Percentiles rank a stretch among this genome's conserved stretches.
phyloP scores from a whole-genome alignment of 306 rosid species.

The Calophaca sinica region DNA sequence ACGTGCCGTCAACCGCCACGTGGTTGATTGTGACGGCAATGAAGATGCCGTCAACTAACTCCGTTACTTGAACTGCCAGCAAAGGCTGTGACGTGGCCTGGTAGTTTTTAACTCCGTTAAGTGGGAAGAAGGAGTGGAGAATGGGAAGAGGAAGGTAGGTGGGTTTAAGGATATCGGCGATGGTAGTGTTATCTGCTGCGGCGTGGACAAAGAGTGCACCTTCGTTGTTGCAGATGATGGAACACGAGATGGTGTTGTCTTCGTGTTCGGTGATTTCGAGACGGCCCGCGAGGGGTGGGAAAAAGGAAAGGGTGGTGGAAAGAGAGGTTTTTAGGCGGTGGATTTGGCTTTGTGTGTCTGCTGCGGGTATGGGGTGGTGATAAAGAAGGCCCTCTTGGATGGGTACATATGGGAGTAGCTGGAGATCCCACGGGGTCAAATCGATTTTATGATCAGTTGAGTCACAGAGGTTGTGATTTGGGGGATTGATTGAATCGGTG shows the following conservation, averaged over 20 bases:
- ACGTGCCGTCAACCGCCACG: slow-evolving; percentile 43
- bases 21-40: slow-evolving; percentile 47
- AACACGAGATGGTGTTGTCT: slow-evolving; percentile 28
- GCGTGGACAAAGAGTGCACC: slow-evolving; percentile 48
- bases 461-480: too few species aligned
- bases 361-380: neutral
- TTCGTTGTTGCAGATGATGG: slow-evolving; percentile 38
- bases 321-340: slow-evolving; percentile 45
- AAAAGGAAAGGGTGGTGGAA: slow-evolving; percentile 34
- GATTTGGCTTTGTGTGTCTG: neutral
- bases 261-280: neutral
- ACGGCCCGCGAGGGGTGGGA: slow-evolving; percentile 49
- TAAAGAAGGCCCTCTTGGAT: slow-evolving; percentile 51
- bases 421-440: slow-evolving; percentile 25
- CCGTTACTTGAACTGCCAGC: neutral
- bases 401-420: slow-evolving; percentile 30
- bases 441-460: too few species aligned
- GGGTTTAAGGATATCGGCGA: slow-evolving; percentile 32
- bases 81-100: neutral
- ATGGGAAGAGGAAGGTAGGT: slow-evolving; percentile 27
- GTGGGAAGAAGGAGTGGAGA: slow-evolving; percentile 45
- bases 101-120: slow-evolving; percentile 38
- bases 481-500: too few species aligned
- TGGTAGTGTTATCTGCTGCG: neutral
- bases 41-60: slow-evolving; percentile 54